Conservation (phyloP, 2,329 filamentous ascomycete genomes). For the Aspergillus felis region DNA sequence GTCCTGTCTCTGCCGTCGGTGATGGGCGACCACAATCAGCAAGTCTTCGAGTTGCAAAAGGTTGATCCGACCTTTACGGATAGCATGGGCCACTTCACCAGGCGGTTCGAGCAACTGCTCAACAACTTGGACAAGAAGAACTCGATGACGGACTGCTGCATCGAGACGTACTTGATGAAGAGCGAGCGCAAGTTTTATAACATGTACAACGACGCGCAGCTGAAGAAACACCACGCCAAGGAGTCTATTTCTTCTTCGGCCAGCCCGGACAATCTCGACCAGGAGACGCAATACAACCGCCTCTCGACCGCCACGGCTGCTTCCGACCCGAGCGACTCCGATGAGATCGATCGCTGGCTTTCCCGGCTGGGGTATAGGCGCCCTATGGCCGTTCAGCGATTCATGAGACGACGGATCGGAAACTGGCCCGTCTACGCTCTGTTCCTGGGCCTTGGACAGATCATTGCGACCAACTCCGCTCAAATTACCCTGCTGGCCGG, state of each 20-base stretch:
- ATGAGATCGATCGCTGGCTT: not conserved
- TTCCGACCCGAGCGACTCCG: not conserved
- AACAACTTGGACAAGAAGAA: constrained; percentile 52
- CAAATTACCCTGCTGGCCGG: constrained; percentile 66
- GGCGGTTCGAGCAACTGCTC: constrained; percentile 55
- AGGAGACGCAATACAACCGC: not conserved
- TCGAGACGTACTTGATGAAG: constrained; percentile 30
- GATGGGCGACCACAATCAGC: constrained; percentile 53
- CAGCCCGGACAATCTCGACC: not conserved
- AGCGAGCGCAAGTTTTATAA: constrained; percentile 65
- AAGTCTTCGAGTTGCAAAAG: constrained; percentile 59
- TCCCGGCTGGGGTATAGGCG: constrained; percentile 54
- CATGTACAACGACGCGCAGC: constrained; percentile 53
- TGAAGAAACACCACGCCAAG: constrained; percentile 46
- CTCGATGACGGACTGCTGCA: constrained; percentile 44
- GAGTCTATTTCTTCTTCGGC: constrained; percentile 33
- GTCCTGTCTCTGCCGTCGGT: constrained; percentile 55
- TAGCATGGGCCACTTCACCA: constrained; percentile 57
- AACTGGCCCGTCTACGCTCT: constrained; percentile 62
- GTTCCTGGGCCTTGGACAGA: constrained; percentile 58
- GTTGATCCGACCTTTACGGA: constrained; percentile 65
- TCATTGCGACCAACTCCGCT: constrained; percentile 62
- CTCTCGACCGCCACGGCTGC: not conserved
- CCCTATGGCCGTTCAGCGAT: not conserved
- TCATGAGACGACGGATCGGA: constrained; percentile 51